A percentile compares a stretch with the other conserved stretches of the same genome.
phyloP scores from a whole-genome alignment of 805 yeast species.

The Spathaspora sp. region DNA sequence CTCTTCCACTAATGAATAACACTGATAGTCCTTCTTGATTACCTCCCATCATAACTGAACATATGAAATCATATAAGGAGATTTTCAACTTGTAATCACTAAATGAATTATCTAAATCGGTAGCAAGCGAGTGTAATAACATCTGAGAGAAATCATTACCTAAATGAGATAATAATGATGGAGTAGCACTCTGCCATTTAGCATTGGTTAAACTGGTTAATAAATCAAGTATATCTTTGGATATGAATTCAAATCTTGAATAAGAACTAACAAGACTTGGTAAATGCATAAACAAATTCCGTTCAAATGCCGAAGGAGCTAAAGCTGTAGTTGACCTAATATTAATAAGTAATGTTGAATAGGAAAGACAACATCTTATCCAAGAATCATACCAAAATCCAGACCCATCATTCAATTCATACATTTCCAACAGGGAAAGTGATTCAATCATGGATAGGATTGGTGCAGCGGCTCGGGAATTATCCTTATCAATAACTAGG shows the following conservation, averaged over 20 bases:
- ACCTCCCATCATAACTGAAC: conserved; percentile 66
- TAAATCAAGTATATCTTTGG: conserved; percentile 51
- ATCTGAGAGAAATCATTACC: conserved; percentile 61
- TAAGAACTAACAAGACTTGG: conserved; percentile 59
- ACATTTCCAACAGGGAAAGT: conserved; percentile 33
- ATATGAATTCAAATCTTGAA: conserved; percentile 43
- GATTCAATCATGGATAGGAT: conserved; percentile 48
- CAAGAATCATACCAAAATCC: conserved; percentile 50
- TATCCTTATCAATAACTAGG: conserved; percentile 47
- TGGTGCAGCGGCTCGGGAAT: conserved; percentile 52
- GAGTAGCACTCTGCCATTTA: conserved; percentile 51
- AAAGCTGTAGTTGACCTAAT: conserved; percentile 49
- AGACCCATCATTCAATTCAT: conserved; percentile 39
- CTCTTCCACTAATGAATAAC: conserved; percentile 59
- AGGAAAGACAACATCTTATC: conserved; percentile 48
- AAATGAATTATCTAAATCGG: conserved; percentile 56
- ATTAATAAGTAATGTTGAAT: conserved; percentile 53
- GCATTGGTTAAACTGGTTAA: conserved; percentile 56
- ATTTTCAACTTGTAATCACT: conserved; percentile 52
- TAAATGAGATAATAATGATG: conserved; percentile 78
- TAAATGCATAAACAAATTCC: conserved; percentile 49
- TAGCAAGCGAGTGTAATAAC: conserved; percentile 55
- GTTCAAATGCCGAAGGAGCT: conserved; percentile 65
- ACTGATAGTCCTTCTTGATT: conserved; percentile 77
- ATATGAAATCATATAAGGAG: conserved; percentile 58